A percentile compares a stretch with the other conserved stretches of the same genome.
These are phyloP conservation scores for Cucurbitaria berberidis DNA, from an alignment of 2,329 filamentous ascomycete species.

Conservation along the genomic window DNA sequence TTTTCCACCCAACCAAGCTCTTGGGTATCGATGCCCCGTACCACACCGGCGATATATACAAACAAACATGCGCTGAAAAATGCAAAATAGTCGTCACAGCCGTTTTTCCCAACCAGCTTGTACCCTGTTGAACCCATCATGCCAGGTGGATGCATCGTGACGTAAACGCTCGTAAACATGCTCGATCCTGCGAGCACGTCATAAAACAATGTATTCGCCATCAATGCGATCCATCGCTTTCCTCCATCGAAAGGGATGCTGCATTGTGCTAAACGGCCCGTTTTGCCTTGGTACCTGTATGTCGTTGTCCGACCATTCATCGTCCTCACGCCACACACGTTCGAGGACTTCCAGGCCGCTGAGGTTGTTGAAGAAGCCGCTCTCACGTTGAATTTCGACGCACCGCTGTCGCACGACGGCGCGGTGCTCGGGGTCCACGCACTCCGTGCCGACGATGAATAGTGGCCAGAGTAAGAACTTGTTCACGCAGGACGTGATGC, in stretches of 20 bases:
- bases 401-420: conserved; percentile 80
- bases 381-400: conserved; percentile 83
- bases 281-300: conserved; percentile 23
- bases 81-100: background rate
- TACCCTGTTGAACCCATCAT: background rate
- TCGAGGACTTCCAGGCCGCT: conserved; percentile 85
- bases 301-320: conserved; percentile 37
- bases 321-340: conserved; percentile 74
- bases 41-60: conserved; percentile 11
- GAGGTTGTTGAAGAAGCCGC: conserved; percentile 92
- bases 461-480: conserved; percentile 94
- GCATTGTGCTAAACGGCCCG: conserved; percentile 32
- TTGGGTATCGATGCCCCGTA: conserved; percentile 5
- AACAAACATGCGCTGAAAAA: conserved; percentile 7
- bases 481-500: conserved; percentile 73
- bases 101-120: background rate
- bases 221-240: conserved; percentile 58
- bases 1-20: background rate
- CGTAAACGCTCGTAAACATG: conserved; percentile 3
- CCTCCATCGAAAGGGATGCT: conserved; percentile 55
- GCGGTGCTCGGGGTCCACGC: conserved; percentile 79
- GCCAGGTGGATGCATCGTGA: conserved; percentile 6
- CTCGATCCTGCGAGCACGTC: conserved; percentile 21
- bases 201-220: conserved; percentile 60
- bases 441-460: conserved; percentile 89